Conservation (phyloP, 2,329 filamentous ascomycete species). For the Trichoderma atroviride region DNA sequence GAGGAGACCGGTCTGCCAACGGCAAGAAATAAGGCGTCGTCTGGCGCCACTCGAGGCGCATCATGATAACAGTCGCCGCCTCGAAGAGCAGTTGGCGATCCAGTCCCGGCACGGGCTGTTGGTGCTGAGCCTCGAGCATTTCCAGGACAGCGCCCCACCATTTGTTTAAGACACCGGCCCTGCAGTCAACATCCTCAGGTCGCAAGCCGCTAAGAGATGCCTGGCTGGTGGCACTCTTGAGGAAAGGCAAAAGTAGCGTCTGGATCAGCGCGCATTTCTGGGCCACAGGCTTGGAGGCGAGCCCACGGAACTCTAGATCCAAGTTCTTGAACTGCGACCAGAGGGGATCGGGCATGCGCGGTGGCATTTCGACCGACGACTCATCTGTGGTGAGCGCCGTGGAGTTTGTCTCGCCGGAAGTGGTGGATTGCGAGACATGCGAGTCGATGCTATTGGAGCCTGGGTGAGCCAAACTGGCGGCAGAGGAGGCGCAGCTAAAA, state of each 20-base stretch:
- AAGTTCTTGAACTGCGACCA: constrained; percentile 59
- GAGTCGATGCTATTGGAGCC: constrained; percentile 43
- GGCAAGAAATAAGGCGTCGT: constrained; percentile 69
- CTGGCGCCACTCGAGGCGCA: constrained; percentile 82
- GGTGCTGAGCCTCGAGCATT: constrained; percentile 69
- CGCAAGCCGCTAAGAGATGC: constrained; percentile 64
- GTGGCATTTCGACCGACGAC: constrained; percentile 50
- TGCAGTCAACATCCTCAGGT: constrained; percentile 81
- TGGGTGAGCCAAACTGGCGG: constrained; percentile 49
- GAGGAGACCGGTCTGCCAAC: constrained; percentile 57
- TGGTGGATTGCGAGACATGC: constrained; percentile 45
- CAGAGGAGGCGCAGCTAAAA: constrained; percentile 52
- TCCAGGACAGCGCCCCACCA: constrained; percentile 89
- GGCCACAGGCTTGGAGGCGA: constrained; percentile 70
- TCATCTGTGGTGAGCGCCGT: constrained; percentile 45
- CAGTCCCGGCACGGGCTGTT: constrained; percentile 77
- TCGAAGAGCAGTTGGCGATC: constrained; percentile 82
- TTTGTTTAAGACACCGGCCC: constrained; percentile 78
- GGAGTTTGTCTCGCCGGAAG: constrained; percentile 42
- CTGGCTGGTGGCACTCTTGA: constrained; percentile 70
- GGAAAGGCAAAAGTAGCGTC: constrained; percentile 72
- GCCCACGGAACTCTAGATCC: constrained; percentile 55
- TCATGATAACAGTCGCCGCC: constrained; percentile 79
- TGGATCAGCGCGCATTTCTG: constrained; percentile 78
- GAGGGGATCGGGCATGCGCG: constrained; percentile 53